Base-by-base conservation (phyloP, 331 rosid genomes). In the Malus hybrid region DNA sequence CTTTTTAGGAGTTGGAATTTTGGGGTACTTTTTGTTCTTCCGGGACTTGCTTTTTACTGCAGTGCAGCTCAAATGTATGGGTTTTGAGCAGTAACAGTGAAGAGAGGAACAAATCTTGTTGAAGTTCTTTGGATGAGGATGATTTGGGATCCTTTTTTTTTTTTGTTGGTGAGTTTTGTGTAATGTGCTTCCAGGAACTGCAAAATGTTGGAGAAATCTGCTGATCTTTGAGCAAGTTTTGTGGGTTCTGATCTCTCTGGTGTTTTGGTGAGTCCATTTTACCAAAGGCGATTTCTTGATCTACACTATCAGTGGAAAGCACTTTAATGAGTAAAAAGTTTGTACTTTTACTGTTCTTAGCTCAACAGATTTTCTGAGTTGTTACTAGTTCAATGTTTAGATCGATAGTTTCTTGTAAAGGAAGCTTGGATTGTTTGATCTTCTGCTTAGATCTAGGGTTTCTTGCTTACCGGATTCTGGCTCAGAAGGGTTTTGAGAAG, bases 241-340 rank as follows among this genome's bases (percentile, higher is more conserved):
- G 57, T 60, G 68, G 68, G 42, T 60, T 22, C 76, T 73, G 77
- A 73, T 60, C 77, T 58, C 75, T 6, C 56, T 70, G 2, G 22
- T 7, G 13, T 53, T 29, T 70, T 11, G 5, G 19, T 61, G 36
- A 28, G 18, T 28, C 34, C 46, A 10, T 42, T 42, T 10, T 71
- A 9, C 68, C 20, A 28, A 73, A 60, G 77, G 60, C 42, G 42
- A 39, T 8, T 72, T 60, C 76, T 72, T 72, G 57, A 60, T 72
- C 58, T 34, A 48, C 52, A 61, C 75, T 72, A 1, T 55, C 8
- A 34, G 66, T 56, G 10, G 6, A 61, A 58, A 39, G 52, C 19
- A 73, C 68, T 73, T 61, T 42, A 18, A 39, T 60, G 58, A 60
- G 19, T 61, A 28, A 20, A 42, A 39, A 39, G 58, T 62, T 73